A percentile compares a stretch with the other conserved stretches of the same genome.
These are phyloP conservation scores for Fusarium nematophilum DNA, from an alignment of 2,329 filamentous ascomycete species.

Conservation along the genomic window DNA sequence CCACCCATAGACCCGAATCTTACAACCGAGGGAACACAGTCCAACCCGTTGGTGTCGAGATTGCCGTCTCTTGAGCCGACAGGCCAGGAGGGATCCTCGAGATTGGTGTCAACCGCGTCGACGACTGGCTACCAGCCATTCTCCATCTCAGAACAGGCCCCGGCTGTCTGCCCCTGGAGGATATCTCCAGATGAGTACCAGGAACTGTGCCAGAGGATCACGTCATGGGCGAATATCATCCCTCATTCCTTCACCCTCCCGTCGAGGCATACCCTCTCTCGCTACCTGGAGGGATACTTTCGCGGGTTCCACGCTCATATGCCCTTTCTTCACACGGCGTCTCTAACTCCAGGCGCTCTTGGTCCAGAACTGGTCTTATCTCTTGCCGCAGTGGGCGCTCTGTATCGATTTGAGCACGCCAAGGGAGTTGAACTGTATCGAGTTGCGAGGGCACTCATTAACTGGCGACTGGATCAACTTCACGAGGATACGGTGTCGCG, in stretches of 20 bases:
- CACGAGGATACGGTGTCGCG: slow-evolving; percentile 6
- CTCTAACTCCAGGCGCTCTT: not conserved
- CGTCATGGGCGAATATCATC: not conserved
- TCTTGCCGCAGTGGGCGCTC: slow-evolving; percentile 16
- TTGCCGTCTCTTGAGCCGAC: not conserved
- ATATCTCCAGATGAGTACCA: slow-evolving; percentile 13
- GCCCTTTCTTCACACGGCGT: slow-evolving; percentile 19
- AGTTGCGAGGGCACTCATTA: slow-evolving; percentile 6
- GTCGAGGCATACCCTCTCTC: slow-evolving; percentile 19
- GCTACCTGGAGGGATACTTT: slow-evolving; percentile 26
- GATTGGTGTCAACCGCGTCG: not conserved
- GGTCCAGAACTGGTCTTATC: slow-evolving; percentile 1
- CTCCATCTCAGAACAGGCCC: too few relatives aligned
- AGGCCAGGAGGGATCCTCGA: not conserved
- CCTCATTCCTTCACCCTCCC: slow-evolving; percentile 9
- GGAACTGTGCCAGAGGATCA: not conserved
- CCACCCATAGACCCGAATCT: too few relatives aligned
- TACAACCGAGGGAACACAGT: not conserved
- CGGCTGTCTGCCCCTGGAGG: slow-evolving; percentile 14
- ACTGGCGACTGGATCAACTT: slow-evolving; percentile 8
- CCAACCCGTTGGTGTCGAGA: not conserved
- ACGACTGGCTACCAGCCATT: not conserved
- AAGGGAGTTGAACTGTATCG: slow-evolving; percentile 7
- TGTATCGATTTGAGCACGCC: slow-evolving; percentile 12
- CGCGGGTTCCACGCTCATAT: slow-evolving; percentile 22